Percentiles rank a stretch among this genome's conserved stretches.
Conservation (phyloP, 2,329 filamentous ascomycete species). For the Arthrobotrys entomopaga region DNA sequence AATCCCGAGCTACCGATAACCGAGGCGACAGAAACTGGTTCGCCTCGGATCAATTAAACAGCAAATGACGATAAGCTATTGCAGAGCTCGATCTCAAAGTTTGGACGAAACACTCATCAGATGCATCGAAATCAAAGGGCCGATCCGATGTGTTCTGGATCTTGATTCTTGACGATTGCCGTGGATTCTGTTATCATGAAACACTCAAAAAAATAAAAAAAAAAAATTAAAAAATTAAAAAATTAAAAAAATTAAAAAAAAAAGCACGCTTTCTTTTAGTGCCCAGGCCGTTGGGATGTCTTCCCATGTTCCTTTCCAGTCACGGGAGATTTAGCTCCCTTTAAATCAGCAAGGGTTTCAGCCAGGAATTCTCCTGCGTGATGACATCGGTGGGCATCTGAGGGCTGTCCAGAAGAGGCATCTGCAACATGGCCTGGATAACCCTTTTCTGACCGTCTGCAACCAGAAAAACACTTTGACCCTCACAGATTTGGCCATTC, state of each 20-base stretch:
- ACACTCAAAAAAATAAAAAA: too few relatives aligned
- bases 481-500: conserved; percentile 38
- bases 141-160: conserved; percentile 46
- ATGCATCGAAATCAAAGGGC: conserved; percentile 9
- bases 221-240: too few relatives aligned
- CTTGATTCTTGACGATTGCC: conserved; percentile 31
- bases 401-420: conserved; percentile 46
- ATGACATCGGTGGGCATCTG: conserved; percentile 50
- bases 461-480: conserved; percentile 32
- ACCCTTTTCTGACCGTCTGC: conserved; percentile 34
- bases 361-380: conserved; percentile 46
- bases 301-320: conserved; percentile 37
- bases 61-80: conserved; percentile 32
- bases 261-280: conserved; percentile 11
- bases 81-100: conserved; percentile 36
- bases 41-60: conserved; percentile 23
- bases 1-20: conserved; percentile 52
- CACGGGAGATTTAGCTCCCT: conserved; percentile 50
- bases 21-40: conserved; percentile 51
- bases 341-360: conserved; percentile 53
- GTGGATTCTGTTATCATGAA: conserved; percentile 51
- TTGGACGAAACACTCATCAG: conserved; percentile 53
- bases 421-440: conserved; percentile 43
- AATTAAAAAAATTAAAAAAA: too few relatives aligned
- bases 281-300: conserved; percentile 52